phyloP scores from a whole-genome alignment of 2,329 filamentous ascomycete genomes.

The Calonectria pauciramosa region DNA sequence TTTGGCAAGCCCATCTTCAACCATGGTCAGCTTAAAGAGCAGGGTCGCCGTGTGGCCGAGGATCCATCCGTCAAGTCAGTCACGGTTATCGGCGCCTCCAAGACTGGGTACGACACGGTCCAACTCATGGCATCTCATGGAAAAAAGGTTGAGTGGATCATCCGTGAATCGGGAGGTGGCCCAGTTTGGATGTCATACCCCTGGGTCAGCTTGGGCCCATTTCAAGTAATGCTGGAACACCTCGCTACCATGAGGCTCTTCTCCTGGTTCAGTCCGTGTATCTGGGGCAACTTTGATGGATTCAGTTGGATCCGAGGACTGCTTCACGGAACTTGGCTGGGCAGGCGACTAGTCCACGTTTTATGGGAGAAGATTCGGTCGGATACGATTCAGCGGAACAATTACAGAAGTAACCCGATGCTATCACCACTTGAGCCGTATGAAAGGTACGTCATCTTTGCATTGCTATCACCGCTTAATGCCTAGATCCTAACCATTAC shows the following conservation, averaged over 20 bases:
- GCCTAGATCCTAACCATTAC: not conserved
- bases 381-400: not conserved
- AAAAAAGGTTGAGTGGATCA: conserved; percentile 12
- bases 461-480: not conserved
- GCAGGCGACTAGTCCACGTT: not conserved
- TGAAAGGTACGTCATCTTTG: not conserved
- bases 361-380: conserved; percentile 1
- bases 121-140: conserved; percentile 3
- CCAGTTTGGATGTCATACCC: conserved; percentile 16
- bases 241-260: not conserved
- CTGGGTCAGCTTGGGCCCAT: not conserved
- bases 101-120: conserved; percentile 1
- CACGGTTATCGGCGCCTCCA: not conserved
- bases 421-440: not conserved
- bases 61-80: not conserved
- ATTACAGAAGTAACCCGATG: not conserved
- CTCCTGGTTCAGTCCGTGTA: not conserved
- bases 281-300: not conserved
- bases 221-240: not conserved
- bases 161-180: not conserved
- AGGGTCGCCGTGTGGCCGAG: not conserved
- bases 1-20: not conserved
- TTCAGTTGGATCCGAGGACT: not conserved
- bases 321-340: not conserved
- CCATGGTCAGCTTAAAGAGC: not conserved